phyloP scores from a whole-genome alignment of 1,284 basidiomycete genomes.

The Irpex lacteus region DNA sequence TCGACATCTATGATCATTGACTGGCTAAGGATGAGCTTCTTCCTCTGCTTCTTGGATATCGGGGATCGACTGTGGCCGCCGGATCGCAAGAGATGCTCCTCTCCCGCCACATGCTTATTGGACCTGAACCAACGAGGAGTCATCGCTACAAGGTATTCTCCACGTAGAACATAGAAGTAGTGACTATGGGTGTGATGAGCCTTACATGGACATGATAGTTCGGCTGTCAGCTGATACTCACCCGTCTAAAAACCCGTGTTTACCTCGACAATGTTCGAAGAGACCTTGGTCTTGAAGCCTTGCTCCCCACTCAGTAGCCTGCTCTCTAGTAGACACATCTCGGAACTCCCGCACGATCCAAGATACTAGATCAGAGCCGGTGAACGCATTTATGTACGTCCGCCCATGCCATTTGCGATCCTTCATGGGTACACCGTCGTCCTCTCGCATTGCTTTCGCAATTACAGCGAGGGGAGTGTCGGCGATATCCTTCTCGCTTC shows the following conservation, averaged over 20 bases:
- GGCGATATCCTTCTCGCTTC: conserved; percentile 67
- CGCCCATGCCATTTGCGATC: conserved; percentile 72
- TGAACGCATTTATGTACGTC: conserved; percentile 77
- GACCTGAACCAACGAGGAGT: conserved; percentile 68
- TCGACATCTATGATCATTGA: conserved; percentile 88
- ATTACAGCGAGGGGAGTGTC: conserved; percentile 61
- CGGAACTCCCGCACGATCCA: conserved; percentile 87
- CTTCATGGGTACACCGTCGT: conserved; percentile 75
- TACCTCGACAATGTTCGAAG: conserved; percentile 77
- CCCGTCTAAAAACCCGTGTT: conserved; percentile 85
- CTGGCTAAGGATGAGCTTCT: conserved; percentile 79
- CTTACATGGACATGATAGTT: too few relatives aligned
- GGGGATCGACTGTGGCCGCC: conserved; percentile 30
- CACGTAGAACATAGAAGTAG: conserved; percentile 81
- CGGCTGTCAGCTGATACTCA: conserved; percentile 32
- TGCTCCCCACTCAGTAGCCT: conserved; percentile 77
- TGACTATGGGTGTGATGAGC: conserved; percentile 44
- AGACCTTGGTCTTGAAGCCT: conserved; percentile 76
- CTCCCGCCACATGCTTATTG: conserved; percentile 37
- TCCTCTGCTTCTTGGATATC: conserved; percentile 45
- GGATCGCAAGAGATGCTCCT: conserved; percentile 10
- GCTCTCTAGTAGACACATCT: conserved; percentile 77
- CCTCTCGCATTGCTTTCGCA: conserved; percentile 78
- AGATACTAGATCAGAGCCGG: conserved; percentile 80
- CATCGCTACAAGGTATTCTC: conserved; percentile 69